Conservation (phyloP, 352 stramenopile species). For the Phytophthora niederhauseri region DNA sequence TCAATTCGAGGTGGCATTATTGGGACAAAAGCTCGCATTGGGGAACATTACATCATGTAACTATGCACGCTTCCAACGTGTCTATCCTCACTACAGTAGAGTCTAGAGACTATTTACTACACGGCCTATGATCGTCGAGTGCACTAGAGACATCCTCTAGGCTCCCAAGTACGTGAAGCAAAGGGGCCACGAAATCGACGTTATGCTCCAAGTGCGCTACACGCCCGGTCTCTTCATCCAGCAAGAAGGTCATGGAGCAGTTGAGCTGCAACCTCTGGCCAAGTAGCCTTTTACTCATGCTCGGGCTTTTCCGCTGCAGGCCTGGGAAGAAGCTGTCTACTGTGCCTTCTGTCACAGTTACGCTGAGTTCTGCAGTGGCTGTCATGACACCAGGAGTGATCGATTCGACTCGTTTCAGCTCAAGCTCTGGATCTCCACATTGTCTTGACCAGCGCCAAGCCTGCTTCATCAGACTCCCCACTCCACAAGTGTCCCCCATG, state of each 20-base stretch:
- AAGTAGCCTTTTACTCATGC: background rate
- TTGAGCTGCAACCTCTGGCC: background rate
- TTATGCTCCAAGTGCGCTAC: background rate
- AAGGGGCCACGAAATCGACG: background rate
- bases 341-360: slow-evolving; percentile 4
- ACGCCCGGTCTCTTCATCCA: background rate
- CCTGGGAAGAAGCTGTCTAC: background rate
- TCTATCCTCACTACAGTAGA: too few species aligned
- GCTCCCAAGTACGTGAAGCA: background rate
- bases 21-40: too few species aligned
- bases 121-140: too few species aligned
- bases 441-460: background rate
- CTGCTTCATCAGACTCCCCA: background rate
- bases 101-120: too few species aligned
- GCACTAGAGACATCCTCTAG: too few species aligned
- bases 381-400: background rate
- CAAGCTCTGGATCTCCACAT: background rate
- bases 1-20: too few species aligned
- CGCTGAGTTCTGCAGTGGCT: background rate
- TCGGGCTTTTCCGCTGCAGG: background rate
- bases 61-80: too few species aligned
- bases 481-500: background rate
- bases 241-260: background rate
- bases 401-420: background rate
- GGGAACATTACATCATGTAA: too few species aligned